Percentiles rank a stretch among this genome's conserved stretches.
These are phyloP conservation scores for Venustampulla echinocandica DNA, from an alignment of 495 filamentous ascomycete species.

Conservation along the genomic window DNA sequence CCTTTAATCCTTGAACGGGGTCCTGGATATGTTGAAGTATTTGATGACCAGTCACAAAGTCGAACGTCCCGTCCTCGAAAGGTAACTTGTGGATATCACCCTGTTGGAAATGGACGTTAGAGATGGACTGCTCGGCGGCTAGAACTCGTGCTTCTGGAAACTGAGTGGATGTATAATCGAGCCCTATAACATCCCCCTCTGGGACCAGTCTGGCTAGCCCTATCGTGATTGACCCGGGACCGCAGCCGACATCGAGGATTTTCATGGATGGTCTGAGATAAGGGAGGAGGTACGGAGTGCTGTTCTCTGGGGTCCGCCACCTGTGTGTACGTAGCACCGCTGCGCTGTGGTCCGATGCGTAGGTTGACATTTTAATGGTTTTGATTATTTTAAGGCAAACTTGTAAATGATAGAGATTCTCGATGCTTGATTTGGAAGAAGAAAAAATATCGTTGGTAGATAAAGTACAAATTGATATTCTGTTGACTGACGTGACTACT, in stretches of 20 bases:
- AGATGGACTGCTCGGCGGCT: not conserved
- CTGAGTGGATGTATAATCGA: constrained; percentile 14
- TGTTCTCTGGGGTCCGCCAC: constrained; percentile 45
- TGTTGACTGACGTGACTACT: too few species aligned
- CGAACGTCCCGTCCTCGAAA: constrained; percentile 31
- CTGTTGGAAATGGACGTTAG: not conserved
- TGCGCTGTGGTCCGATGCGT: constrained; percentile 41
- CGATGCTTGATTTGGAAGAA: too few species aligned
- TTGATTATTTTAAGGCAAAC: too few species aligned
- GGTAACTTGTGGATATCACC: not conserved
- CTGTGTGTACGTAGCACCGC: constrained; percentile 41
- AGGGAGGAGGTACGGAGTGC: constrained; percentile 39
- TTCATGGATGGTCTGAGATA: constrained; percentile 35
- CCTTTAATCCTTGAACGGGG: constrained; percentile 33
- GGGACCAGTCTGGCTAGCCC: constrained; percentile 39
- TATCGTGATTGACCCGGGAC: constrained; percentile 45
- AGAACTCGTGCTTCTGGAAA: not conserved
- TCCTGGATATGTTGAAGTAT: constrained; percentile 42
- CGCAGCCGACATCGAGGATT: constrained; percentile 49
- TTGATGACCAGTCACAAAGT: constrained; percentile 47
- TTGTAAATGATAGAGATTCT: too few species aligned
- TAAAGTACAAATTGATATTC: too few species aligned
- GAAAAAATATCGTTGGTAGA: too few species aligned
- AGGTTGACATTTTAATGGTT: constrained; percentile 15
- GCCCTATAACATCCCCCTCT: constrained; percentile 31